Percentiles rank a stretch among this genome's conserved stretches.
Evolutionary conservation across 225 moss, liverwort and hornwort species (phyloP).

Genomic region (Asterella californica): DNA sequence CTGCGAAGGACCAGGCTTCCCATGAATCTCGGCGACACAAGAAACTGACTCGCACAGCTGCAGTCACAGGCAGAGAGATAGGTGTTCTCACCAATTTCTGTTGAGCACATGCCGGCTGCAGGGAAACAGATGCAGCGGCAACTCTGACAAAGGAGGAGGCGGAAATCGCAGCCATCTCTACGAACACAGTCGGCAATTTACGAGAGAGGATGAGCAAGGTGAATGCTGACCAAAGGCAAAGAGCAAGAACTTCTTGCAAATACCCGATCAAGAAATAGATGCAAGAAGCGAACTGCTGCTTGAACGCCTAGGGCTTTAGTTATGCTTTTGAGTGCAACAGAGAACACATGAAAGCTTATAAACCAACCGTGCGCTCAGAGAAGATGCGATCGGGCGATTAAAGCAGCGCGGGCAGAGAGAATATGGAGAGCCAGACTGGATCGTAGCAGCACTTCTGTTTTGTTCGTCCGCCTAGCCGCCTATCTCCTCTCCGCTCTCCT

Average conservation of each 20-base stretch:
- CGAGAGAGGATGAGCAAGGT: background rate
- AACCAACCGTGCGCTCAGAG: background rate
- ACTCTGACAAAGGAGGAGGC: slow-evolving; percentile 6
- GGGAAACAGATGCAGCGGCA: slow-evolving; percentile 19
- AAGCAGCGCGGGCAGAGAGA: background rate
- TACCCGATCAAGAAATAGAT: background rate
- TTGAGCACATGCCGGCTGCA: slow-evolving; percentile 9
- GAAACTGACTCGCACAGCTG: background rate
- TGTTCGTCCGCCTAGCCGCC: slow-evolving; percentile 5
- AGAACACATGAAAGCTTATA: background rate
- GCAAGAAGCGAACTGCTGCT: slow-evolving; percentile 14
- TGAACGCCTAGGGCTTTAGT: background rate
- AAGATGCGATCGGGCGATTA: slow-evolving; percentile 4
- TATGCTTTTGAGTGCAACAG: background rate
- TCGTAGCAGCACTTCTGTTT: slow-evolving; percentile 6
- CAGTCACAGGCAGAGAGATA: too few species aligned
- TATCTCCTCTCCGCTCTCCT: background rate
- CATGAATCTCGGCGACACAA: background rate
- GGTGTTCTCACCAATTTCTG: slow-evolving; percentile 14
- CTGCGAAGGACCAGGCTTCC: background rate
- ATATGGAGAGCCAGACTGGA: background rate
- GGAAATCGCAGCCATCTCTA: slow-evolving; percentile 34
- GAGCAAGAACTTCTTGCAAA: slow-evolving; percentile 5
- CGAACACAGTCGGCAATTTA: background rate
- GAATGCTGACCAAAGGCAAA: background rate